phyloP scores from a whole-genome alignment of 169 alveolate species.

The Pseudocohnilembus persalinus region DNA sequence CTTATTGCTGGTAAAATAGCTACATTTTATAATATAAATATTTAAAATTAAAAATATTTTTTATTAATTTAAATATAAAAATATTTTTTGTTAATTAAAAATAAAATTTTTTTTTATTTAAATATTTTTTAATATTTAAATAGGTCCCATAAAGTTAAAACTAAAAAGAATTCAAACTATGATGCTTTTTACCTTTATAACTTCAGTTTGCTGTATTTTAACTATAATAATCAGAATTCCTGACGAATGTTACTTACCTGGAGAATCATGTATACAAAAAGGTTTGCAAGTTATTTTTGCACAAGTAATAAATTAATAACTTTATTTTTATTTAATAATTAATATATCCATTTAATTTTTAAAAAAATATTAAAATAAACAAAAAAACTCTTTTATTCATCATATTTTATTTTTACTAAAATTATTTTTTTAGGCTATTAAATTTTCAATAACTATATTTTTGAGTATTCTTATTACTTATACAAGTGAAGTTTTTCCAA shows the following conservation, averaged over 20 bases:
- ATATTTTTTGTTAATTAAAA: too few species aligned
- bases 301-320: neutral
- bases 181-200: neutral
- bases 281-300: constrained; percentile 7
- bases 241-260: constrained; percentile 5
- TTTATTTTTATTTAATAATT: too few species aligned
- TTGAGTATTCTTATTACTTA: constrained; percentile 16
- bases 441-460: constrained; percentile 6
- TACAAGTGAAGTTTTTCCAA: constrained; percentile 27
- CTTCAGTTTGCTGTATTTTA: constrained; percentile 1
- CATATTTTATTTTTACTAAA: too few species aligned
- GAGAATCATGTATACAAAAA: constrained; percentile 3
- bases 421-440: constrained; percentile 25
- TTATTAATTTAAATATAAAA: too few species aligned
- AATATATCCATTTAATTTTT: too few species aligned
- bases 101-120: neutral
- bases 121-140: neutral
- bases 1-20: constrained; percentile 1
- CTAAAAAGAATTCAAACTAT: constrained; percentile 16
- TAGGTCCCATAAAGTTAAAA: constrained; percentile 21
- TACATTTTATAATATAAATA: too few species aligned
- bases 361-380: too few species aligned
- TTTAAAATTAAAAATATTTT: too few species aligned
- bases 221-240: constrained; percentile 5
- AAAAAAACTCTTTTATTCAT: too few species aligned